These are phyloP conservation scores for Trichoderma lentiforme DNA, from an alignment of 2,329 filamentous ascomycete species.

Conservation along the genomic window DNA sequence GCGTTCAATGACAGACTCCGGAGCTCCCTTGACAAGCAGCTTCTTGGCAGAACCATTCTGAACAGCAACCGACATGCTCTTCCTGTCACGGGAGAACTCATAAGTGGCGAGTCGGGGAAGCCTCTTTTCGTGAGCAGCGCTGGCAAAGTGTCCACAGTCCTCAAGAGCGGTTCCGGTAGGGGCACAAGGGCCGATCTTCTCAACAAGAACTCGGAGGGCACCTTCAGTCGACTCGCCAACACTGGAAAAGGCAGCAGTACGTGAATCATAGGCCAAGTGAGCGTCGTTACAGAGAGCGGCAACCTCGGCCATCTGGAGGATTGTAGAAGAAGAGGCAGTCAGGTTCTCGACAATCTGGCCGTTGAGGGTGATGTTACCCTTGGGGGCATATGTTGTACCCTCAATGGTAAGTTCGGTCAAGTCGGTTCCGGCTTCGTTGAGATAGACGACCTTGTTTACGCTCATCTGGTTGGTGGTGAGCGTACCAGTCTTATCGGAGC, in stretches of 20 bases:
- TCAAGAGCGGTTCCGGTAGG: conserved; percentile 48
- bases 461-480: conserved; percentile 99
- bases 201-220: conserved; percentile 81
- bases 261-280: conserved; percentile 74
- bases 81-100: conserved; percentile 95
- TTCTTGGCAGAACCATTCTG: conserved; percentile 67
- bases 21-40: conserved; percentile 93
- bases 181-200: conserved; percentile 88
- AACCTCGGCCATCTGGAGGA: conserved; percentile 72
- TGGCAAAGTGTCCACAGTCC: conserved; percentile 75
- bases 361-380: conserved; percentile 66
- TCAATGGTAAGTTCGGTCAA: conserved; percentile 86
- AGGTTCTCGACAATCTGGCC: conserved; percentile 68
- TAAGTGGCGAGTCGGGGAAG: conserved; percentile 78
- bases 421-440: conserved; percentile 68
- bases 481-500: conserved; percentile 98
- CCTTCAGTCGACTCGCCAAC: conserved; percentile 96
- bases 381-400: conserved; percentile 87
- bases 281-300: conserved; percentile 86
- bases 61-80: conserved; percentile 98
- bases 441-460: conserved; percentile 85
- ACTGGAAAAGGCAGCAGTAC: conserved; percentile 70
- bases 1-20: conserved; percentile 88
- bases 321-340: conserved; percentile 67
- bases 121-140: conserved; percentile 76